Conservation (phyloP, 495 filamentous ascomycete species). For the Hamigera avellanea region DNA sequence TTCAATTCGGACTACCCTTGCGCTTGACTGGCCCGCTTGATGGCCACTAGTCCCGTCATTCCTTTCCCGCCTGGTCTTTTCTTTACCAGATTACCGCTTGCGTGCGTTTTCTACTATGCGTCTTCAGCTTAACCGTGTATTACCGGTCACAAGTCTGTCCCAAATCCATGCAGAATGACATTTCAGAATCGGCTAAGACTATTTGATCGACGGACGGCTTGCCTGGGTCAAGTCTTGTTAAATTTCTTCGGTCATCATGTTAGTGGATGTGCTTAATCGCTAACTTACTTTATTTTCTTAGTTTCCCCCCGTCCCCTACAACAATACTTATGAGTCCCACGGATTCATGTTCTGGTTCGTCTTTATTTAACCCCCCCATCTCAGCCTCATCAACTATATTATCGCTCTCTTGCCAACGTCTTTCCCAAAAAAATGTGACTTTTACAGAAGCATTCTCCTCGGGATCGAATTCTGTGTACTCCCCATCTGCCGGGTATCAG, state of each 20-base stretch:
- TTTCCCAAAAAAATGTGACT: constrained; percentile 10
- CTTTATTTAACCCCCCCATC: constrained; percentile 4
- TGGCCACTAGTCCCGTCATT: constrained; percentile 26
- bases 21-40: constrained; percentile 24
- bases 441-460: constrained; percentile 30
- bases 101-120: constrained; percentile 5
- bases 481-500: constrained; percentile 23
- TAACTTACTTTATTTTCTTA: constrained; percentile 13
- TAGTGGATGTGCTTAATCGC: no score
- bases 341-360: constrained; percentile 36
- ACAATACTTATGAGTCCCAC: constrained; percentile 35
- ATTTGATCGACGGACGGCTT: neutral
- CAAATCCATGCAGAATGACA: neutral
- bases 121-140: neutral
- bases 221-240: constrained; percentile 8
- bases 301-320: constrained; percentile 25
- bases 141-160: neutral
- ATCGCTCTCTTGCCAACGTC: constrained; percentile 9
- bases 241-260: constrained; percentile 3
- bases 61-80: constrained; percentile 21
- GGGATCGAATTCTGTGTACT: constrained; percentile 24
- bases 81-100: constrained; percentile 15
- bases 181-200: no score
- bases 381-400: constrained; percentile 5
- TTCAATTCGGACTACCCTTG: constrained; percentile 26